A percentile compares a stretch with the other conserved stretches of the same genome.
These are phyloP conservation scores for Batkoa obscura DNA, from an alignment of 371 early-diverging fungal species.

Conservation along the genomic window DNA sequence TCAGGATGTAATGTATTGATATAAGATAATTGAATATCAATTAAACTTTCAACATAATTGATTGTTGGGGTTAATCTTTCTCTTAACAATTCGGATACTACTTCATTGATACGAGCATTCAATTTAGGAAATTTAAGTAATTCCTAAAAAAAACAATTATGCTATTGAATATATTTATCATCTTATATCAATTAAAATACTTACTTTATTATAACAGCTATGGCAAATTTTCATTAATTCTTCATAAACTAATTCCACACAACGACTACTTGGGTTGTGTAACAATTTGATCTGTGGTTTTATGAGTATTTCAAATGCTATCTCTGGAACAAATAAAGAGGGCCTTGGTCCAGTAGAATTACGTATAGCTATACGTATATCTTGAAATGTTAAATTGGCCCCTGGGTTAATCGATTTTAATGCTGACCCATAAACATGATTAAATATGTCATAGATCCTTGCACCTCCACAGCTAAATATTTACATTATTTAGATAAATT, in stretches of 20 bases:
- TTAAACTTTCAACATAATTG: constrained; percentile 54
- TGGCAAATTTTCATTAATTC: constrained; percentile 77
- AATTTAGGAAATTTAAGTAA: constrained; percentile 60
- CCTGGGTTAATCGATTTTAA: constrained; percentile 57
- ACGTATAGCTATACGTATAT: constrained; percentile 76
- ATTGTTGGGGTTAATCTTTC: constrained; percentile 54
- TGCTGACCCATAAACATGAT: constrained; percentile 58
- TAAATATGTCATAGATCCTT: constrained; percentile 76
- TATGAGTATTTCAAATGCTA: constrained; percentile 73
- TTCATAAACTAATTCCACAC: constrained; percentile 68
- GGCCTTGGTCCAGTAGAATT: constrained; percentile 77
- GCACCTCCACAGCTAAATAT: constrained; percentile 52
- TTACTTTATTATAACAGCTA: constrained; percentile 52
- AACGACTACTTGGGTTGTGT: constrained; percentile 60
- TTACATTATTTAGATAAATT: background rate
- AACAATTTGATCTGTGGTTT: constrained; percentile 62
- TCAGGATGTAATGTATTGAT: constrained; percentile 89
- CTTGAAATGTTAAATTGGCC: constrained; percentile 47
- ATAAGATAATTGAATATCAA: constrained; percentile 70
- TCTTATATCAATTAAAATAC: background rate
- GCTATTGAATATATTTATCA: background rate
- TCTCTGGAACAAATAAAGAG: constrained; percentile 76
- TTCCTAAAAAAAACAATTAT: constrained; percentile 18
- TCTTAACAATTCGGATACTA: constrained; percentile 53
- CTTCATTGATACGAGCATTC: constrained; percentile 50